Evolutionary conservation across 495 filamentous ascomycete species (phyloP).

Genomic region (Hypoxylon cercidicola): DNA sequence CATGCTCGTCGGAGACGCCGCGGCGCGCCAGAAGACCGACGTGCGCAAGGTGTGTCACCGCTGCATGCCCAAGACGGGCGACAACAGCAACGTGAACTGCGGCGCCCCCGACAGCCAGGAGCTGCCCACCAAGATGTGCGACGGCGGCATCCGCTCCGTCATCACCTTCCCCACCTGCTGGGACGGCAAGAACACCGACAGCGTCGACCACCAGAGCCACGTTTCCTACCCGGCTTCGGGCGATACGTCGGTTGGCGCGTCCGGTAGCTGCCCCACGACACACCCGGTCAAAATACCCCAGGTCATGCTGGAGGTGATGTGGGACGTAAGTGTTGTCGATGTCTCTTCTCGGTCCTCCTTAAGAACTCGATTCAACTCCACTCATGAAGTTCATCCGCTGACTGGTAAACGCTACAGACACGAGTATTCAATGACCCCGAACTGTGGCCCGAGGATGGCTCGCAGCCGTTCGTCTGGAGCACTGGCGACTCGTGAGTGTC

Average conservation of each 20-base stretch:
- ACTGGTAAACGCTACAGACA: conserved; percentile 40
- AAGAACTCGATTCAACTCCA: not conserved
- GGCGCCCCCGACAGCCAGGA: conserved; percentile 43
- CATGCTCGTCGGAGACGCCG: conserved; percentile 73
- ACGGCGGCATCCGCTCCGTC: conserved; percentile 47
- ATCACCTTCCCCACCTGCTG: conserved; percentile 58
- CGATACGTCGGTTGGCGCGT: conserved; percentile 8
- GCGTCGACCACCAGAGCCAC: conserved; percentile 67
- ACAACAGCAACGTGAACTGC: conserved; percentile 47
- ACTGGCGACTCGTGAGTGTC: conserved; percentile 50
- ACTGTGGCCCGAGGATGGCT: conserved; percentile 53
- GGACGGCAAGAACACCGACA: conserved; percentile 71
- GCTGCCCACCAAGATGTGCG: conserved; percentile 32
- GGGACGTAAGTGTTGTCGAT: conserved; percentile 46
- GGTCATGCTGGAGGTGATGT: conserved; percentile 56
- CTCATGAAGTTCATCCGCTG: conserved; percentile 14
- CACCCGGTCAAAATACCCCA: conserved; percentile 53
- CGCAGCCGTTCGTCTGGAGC: conserved; percentile 58
- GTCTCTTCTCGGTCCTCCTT: not conserved
- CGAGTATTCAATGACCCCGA: conserved; percentile 51
- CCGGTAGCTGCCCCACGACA: conserved; percentile 46
- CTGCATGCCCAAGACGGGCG: conserved; percentile 54
- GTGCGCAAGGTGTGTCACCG: conserved; percentile 63
- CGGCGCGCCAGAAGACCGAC: conserved; percentile 50
- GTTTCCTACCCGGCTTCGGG: conserved; percentile 15